Evolutionary conservation across 2,329 filamentous ascomycete genomes (phyloP).

Genomic region (Byssothecium circinans): DNA sequence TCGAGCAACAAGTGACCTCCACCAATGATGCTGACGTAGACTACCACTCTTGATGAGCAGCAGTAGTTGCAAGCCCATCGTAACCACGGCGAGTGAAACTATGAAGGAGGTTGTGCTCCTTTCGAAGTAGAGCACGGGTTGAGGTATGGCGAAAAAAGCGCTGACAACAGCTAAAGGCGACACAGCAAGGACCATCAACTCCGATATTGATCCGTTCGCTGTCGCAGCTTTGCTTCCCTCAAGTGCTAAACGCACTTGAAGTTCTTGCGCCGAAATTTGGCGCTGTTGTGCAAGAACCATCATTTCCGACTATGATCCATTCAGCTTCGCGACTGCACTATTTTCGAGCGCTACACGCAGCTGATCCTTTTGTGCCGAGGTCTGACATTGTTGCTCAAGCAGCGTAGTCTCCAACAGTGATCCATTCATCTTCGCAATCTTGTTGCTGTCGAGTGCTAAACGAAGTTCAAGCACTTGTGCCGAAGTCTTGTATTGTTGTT

Average conservation of each 20-base stretch:
- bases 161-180: not conserved
- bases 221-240: not conserved
- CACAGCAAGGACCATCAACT: not conserved
- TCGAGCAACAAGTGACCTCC: too few species aligned
- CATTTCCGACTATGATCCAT: too few species aligned
- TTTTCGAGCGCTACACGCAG: not conserved
- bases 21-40: too few species aligned
- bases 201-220: not conserved
- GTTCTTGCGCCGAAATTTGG: not conserved
- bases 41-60: too few species aligned
- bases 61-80: too few species aligned
- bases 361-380: not conserved
- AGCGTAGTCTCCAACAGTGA: too few species aligned
- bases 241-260: not conserved
- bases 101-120: too few species aligned
- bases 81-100: too few species aligned
- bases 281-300: not conserved
- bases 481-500: not conserved
- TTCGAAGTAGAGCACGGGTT: too few species aligned
- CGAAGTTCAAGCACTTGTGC: not conserved
- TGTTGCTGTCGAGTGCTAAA: not conserved
- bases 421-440: not conserved
- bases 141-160: not conserved
- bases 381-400: not conserved
- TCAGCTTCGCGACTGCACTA: not conserved